These are phyloP conservation scores for Cystobasidium onofrii DNA, from an alignment of 768 basidiomycete genomes.

Conservation along the genomic window DNA sequence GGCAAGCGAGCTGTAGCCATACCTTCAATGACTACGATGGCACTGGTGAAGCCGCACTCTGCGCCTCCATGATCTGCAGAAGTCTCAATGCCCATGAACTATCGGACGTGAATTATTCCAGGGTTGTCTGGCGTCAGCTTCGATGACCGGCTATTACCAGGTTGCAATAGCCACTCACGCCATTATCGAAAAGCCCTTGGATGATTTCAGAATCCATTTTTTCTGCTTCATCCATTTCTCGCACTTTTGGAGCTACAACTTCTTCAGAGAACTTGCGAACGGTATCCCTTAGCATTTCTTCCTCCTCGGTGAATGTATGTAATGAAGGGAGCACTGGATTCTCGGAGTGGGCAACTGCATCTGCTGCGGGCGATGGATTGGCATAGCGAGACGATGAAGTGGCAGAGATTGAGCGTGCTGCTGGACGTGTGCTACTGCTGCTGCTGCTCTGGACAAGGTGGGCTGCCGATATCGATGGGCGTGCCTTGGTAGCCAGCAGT, in stretches of 20 bases:
- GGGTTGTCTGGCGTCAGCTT: too few relatives aligned
- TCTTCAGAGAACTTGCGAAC: constrained; percentile 83
- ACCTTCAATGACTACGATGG: constrained; percentile 84
- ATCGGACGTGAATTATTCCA: background rate
- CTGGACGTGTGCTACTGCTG: background rate
- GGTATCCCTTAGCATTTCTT: constrained; percentile 86
- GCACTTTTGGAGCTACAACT: constrained; percentile 78
- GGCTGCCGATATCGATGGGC: background rate
- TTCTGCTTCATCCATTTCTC: constrained; percentile 97
- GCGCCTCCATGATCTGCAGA: constrained; percentile 72
- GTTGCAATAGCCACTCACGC: constrained; percentile 53
- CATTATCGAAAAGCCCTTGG: constrained; percentile 84
- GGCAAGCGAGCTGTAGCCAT: background rate
- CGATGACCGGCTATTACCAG: background rate
- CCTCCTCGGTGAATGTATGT: constrained; percentile 83
- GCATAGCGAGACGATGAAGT: constrained; percentile 1
- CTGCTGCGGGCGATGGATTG: constrained; percentile 22
- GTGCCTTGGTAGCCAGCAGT: background rate
- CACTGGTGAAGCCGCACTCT: constrained; percentile 83
- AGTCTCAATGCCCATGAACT: constrained; percentile 99
- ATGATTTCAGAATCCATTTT: constrained; percentile 81
- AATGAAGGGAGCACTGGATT: constrained; percentile 45
- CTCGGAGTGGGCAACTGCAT: constrained; percentile 3
- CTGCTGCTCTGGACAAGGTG: background rate
- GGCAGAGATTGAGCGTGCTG: background rate